phyloP scores from a whole-genome alignment of 2,329 filamentous ascomycete genomes.

The Talaromyces sp. region DNA sequence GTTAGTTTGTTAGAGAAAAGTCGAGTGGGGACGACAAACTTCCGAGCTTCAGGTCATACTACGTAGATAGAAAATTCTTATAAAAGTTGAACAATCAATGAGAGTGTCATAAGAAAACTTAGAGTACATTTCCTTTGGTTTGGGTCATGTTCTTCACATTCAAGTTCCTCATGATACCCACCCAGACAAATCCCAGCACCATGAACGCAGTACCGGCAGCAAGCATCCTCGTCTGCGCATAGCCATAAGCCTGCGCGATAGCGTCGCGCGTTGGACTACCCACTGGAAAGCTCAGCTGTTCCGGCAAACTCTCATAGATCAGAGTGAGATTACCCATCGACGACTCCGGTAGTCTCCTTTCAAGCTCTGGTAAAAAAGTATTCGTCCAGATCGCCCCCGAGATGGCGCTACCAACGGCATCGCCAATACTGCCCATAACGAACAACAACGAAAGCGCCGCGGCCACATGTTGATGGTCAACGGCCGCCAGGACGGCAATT shows the following conservation, averaged over 20 bases:
- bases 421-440: constrained; percentile 29
- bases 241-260: constrained; percentile 43
- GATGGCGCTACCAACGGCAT: constrained; percentile 28
- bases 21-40: background rate
- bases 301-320: constrained; percentile 16
- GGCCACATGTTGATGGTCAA: constrained; percentile 50
- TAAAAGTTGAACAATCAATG: background rate
- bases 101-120: too few species aligned
- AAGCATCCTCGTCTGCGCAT: constrained; percentile 39
- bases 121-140: background rate
- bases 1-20: background rate
- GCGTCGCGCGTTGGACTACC: constrained; percentile 36
- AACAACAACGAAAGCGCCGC: constrained; percentile 45
- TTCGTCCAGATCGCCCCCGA: constrained; percentile 35
- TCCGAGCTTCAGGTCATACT: background rate
- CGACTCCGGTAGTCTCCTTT: constrained; percentile 36
- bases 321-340: background rate
- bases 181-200: constrained; percentile 15
- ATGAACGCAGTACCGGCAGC: constrained; percentile 25
- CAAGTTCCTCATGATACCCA: background rate
- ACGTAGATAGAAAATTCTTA: background rate
- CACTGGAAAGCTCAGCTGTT: constrained; percentile 28
- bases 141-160: background rate
- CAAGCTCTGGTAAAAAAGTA: constrained; percentile 46
- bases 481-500: constrained; percentile 49